Evolutionary conservation across 2,329 filamentous ascomycete species (phyloP).

Genomic region (Talaromyces sp.): DNA sequence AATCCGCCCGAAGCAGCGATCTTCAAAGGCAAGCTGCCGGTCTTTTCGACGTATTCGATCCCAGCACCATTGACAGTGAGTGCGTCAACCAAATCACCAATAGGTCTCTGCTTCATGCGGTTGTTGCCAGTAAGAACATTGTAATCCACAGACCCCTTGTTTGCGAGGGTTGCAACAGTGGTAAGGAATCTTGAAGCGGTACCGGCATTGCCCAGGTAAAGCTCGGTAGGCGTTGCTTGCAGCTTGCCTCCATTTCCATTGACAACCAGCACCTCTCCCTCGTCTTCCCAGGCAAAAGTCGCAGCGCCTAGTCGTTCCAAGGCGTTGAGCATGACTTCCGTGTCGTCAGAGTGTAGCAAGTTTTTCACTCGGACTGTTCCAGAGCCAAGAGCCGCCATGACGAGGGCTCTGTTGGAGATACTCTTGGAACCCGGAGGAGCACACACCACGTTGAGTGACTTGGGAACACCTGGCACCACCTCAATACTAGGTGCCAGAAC

Average conservation of each 20-base stretch:
- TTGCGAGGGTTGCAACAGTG: constrained; percentile 79
- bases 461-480: constrained; percentile 66
- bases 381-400: constrained; percentile 84
- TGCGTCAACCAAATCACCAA: constrained; percentile 87
- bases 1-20: constrained; percentile 79
- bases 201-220: constrained; percentile 94
- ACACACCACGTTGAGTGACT: constrained; percentile 63
- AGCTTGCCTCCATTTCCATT: constrained; percentile 85
- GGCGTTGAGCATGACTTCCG: constrained; percentile 95
- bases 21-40: constrained; percentile 75
- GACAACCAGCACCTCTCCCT: constrained; percentile 84
- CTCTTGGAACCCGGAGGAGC: constrained; percentile 94
- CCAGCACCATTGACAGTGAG: constrained; percentile 79
- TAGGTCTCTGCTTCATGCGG: constrained; percentile 92
- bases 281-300: constrained; percentile 87
- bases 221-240: constrained; percentile 64
- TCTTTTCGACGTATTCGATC: constrained; percentile 77
- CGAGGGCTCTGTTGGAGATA: constrained; percentile 88
- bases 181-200: constrained; percentile 94
- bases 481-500: constrained; percentile 73
- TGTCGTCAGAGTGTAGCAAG: constrained; percentile 91
- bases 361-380: constrained; percentile 87
- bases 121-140: constrained; percentile 89
- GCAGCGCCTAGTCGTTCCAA: constrained; percentile 78
- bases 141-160: constrained; percentile 55